Conservation (phyloP, 1,284 basidiomycete species). For the Testicularia cyperi region DNA sequence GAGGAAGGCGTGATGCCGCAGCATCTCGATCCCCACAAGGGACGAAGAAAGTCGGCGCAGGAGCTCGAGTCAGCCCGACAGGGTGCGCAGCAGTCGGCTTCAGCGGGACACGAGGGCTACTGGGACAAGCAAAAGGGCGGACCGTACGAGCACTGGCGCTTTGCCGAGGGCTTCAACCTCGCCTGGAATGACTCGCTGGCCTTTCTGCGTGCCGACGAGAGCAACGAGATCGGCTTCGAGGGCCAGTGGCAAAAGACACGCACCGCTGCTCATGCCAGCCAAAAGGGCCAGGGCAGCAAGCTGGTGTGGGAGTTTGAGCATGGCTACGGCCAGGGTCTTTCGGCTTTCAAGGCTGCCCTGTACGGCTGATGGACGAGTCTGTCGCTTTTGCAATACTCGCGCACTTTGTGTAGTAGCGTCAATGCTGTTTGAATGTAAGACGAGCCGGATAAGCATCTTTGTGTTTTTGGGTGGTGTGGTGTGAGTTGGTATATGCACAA, state of each 20-base stretch:
- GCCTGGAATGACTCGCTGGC: constrained; percentile 74
- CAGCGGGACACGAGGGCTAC: constrained; percentile 15
- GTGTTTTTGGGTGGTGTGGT: too few relatives aligned
- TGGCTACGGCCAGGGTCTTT: constrained; percentile 66
- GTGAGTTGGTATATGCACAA: too few relatives aligned
- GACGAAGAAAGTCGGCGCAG: constrained; percentile 11
- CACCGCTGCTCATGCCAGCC: constrained; percentile 63
- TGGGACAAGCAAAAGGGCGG: constrained; percentile 55
- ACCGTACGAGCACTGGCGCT: constrained; percentile 70
- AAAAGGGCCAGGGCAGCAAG: constrained; percentile 61
- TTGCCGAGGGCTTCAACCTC: constrained; percentile 68
- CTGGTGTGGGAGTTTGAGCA: constrained; percentile 62
- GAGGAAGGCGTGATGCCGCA: constrained; percentile 69
- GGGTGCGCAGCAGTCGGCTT: constrained; percentile 17
- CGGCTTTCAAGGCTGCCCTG: constrained; percentile 23
- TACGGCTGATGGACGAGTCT: constrained; percentile 26
- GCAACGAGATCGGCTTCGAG: constrained; percentile 69
- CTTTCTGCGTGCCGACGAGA: constrained; percentile 63
- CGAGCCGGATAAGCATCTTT: too few relatives aligned
- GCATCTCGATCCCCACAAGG: constrained; percentile 34
- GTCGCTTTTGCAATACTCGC: too few relatives aligned
- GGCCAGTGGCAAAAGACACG: constrained; percentile 67
- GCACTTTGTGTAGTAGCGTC: too few relatives aligned
- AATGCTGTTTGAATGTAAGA: too few relatives aligned
- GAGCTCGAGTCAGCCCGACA: constrained; percentile 19